phyloP scores from a whole-genome alignment of 2,329 filamentous ascomycete species.

The Fusarium sp. region DNA sequence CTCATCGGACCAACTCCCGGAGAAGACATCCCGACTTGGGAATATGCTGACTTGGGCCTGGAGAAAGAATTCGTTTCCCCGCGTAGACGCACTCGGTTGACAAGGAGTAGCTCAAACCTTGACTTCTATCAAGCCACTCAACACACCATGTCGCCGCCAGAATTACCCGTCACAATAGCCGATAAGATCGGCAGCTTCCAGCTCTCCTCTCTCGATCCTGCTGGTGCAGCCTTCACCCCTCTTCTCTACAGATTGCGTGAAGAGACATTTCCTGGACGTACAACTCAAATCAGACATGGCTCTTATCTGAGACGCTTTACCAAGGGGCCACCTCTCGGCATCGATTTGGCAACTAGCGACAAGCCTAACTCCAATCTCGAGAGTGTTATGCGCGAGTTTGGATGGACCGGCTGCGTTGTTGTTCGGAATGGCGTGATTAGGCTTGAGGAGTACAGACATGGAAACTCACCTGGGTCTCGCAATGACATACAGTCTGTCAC shows the following conservation, averaged over 20 bases:
- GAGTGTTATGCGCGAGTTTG: conserved; percentile 22
- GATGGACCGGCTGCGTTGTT: conserved; percentile 27
- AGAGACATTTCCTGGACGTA: conserved; percentile 31
- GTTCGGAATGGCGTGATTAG: conserved; percentile 16
- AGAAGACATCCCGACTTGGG: background rate
- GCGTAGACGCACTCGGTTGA: background rate
- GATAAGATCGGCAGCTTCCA: conserved; percentile 26
- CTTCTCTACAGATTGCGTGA: conserved; percentile 33
- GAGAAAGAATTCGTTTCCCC: background rate
- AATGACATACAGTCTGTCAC: conserved; percentile 33
- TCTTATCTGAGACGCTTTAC: conserved; percentile 20
- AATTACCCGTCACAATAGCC: background rate
- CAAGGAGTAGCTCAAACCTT: background rate
- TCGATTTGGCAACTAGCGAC: background rate
- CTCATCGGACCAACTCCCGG: background rate
- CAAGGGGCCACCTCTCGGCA: background rate
- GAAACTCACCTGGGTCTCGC: conserved; percentile 23
- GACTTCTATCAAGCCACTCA: background rate
- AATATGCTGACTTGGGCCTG: background rate
- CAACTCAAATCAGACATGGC: conserved; percentile 29
- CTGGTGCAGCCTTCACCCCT: conserved; percentile 30
- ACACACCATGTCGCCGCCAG: background rate
- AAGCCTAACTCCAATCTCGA: conserved; percentile 1
- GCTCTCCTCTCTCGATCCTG: conserved; percentile 18
- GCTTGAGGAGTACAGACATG: conserved; percentile 30